These are phyloP conservation scores for Parsonsia alboflavescens DNA, from an alignment of 257 asterid species.

Conservation along the genomic window DNA sequence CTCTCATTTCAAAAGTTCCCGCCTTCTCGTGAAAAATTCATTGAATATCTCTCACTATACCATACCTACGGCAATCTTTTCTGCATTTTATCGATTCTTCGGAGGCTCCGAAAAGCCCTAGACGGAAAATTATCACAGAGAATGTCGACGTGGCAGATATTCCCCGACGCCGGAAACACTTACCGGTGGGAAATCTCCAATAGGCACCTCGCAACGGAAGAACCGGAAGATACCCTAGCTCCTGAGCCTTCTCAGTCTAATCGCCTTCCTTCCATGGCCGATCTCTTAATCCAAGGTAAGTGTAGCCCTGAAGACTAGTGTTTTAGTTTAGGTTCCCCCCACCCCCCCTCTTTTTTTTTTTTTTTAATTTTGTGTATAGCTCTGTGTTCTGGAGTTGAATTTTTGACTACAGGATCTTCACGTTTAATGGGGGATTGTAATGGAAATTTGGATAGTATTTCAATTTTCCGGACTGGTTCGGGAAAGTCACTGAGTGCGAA, in stretches of 20 bases:
- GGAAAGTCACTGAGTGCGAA: constrained; percentile 55
- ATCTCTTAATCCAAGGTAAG: constrained; percentile 74
- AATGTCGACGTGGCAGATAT: constrained; percentile 86
- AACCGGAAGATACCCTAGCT: constrained; percentile 24
- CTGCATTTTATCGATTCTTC: background rate
- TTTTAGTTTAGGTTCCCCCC: too few species aligned
- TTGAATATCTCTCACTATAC: background rate
- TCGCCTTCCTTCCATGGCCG: constrained; percentile 82
- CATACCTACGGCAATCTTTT: background rate
- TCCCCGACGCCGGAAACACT: constrained; percentile 42
- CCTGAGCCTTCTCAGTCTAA: constrained; percentile 24
- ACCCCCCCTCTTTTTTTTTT: background rate
- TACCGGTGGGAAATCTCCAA: constrained; percentile 61
- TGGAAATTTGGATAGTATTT: constrained; percentile 27
- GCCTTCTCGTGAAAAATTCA: constrained; percentile 4
- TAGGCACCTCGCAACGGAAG: constrained; percentile 24
- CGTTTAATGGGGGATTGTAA: constrained; percentile 42
- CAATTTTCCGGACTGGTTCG: constrained; percentile 58
- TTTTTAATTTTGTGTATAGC: background rate
- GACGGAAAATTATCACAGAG: constrained; percentile 14
- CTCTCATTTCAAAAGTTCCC: background rate
- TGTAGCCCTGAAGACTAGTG: background rate
- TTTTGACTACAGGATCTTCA: constrained; percentile 42
- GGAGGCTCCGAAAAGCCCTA: background rate
- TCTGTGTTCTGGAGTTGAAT: background rate